These are phyloP conservation scores for Fusarium subglutinans DNA, from an alignment of 2,329 filamentous ascomycete species.

Conservation along the genomic window DNA sequence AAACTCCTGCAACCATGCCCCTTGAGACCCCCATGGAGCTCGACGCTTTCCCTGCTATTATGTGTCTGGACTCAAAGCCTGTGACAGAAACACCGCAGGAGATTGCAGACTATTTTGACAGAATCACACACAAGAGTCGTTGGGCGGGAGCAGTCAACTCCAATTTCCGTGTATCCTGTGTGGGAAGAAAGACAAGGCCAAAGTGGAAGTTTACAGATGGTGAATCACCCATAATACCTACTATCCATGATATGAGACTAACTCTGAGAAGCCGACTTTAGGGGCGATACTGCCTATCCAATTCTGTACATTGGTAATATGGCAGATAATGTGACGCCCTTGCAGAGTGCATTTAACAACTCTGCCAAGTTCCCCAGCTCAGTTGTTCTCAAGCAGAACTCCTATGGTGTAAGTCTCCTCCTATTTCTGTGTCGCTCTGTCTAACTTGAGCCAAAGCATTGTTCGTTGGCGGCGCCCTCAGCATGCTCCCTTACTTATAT, in stretches of 20 bases:
- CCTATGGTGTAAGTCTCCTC: constrained; percentile 56
- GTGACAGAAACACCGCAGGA: constrained; percentile 46
- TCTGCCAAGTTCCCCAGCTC: constrained; percentile 56
- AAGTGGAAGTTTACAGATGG: constrained; percentile 52
- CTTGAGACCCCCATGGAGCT: constrained; percentile 39
- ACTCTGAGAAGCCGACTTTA: constrained; percentile 40
- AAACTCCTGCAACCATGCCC: constrained; percentile 43
- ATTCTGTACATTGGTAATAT: constrained; percentile 57
- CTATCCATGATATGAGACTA: not conserved
- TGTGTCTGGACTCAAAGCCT: constrained; percentile 55
- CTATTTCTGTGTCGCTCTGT: not conserved
- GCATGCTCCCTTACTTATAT: constrained; percentile 55
- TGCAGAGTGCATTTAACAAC: constrained; percentile 56
- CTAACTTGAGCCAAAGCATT: constrained; percentile 54
- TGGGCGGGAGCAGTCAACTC: constrained; percentile 56
- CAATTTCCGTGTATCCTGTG: constrained; percentile 51
- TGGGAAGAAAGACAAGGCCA: constrained; percentile 50
- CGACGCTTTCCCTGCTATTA: constrained; percentile 57
- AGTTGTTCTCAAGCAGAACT: constrained; percentile 58
- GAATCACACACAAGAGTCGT: constrained; percentile 50
- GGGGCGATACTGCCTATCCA: constrained; percentile 52
- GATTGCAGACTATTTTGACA: constrained; percentile 47
- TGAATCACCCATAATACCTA: constrained; percentile 13
- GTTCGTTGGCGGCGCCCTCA: constrained; percentile 56
- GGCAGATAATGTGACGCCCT: constrained; percentile 60